These are phyloP conservation scores for Heliamphora exappendiculata DNA, from an alignment of 148 eudicot genomes.

Conservation along the genomic window DNA sequence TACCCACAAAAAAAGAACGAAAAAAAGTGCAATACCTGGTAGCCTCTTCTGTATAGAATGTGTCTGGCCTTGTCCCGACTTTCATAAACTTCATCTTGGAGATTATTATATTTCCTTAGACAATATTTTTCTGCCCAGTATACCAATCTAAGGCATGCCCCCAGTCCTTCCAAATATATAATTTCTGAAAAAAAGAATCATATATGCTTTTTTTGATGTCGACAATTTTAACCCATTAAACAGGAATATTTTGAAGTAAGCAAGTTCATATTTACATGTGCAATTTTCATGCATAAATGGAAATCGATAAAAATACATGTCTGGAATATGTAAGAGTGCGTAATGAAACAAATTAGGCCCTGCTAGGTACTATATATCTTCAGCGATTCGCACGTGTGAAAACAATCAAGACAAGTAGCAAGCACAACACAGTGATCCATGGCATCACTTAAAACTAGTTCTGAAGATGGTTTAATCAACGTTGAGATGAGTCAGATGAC, in stretches of 20 bases:
- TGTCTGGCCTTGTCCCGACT: constrained; percentile 52
- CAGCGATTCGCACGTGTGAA: too few relatives aligned
- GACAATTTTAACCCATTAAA: too few relatives aligned
- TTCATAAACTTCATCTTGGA: constrained; percentile 61
- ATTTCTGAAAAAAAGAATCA: not conserved
- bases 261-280: not conserved
- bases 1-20: not conserved
- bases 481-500: too few relatives aligned
- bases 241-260: not conserved
- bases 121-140: not conserved
- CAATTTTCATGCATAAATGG: not conserved
- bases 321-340: not conserved
- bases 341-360: not conserved
- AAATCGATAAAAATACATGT: not conserved
- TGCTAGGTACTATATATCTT: too few relatives aligned
- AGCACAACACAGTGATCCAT: too few relatives aligned
- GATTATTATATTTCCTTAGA: not conserved
- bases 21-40: constrained; percentile 34
- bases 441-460: too few relatives aligned
- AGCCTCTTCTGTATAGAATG: constrained; percentile 56
- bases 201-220: too few relatives aligned
- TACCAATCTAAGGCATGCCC: not conserved
- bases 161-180: not conserved
- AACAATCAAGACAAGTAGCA: too few relatives aligned
- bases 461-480: too few relatives aligned